Percentiles rank a stretch among this genome's conserved stretches.
phyloP scores from a whole-genome alignment of 179 eudicot species.

The Amaranthus tricolor region DNA sequence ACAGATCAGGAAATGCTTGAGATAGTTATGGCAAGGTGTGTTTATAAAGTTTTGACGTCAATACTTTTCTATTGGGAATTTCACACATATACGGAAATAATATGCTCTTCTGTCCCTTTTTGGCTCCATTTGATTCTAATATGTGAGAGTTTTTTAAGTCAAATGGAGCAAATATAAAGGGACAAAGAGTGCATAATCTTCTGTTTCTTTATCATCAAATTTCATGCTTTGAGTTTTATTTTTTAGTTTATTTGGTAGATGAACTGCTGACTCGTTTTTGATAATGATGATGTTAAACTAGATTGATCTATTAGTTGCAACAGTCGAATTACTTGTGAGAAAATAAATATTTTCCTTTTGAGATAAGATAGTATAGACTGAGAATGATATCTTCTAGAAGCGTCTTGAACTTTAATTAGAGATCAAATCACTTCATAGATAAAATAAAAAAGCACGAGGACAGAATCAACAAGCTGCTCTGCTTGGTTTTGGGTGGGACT shows the following conservation, averaged over 20 bases:
- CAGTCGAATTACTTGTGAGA: background rate
- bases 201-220: background rate
- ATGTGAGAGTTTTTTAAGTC: too few relatives aligned
- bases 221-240: background rate
- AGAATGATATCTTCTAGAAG: background rate
- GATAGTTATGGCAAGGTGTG: conserved; percentile 82
- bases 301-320: conserved; percentile 4
- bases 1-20: conserved; percentile 93
- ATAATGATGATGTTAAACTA: background rate
- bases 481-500: conserved; percentile 1
- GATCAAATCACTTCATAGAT: background rate
- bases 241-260: background rate
- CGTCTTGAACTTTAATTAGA: background rate
- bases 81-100: background rate
- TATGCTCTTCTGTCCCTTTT: too few relatives aligned
- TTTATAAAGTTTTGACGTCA: background rate
- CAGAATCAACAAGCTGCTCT: background rate
- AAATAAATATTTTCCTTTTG: background rate
- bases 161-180: too few relatives aligned
- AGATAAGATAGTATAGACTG: background rate
- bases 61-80: background rate
- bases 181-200: too few relatives aligned
- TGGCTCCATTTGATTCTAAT: too few relatives aligned
- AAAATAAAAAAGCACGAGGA: background rate
- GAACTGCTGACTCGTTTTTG: background rate